Conservation (phyloP, 352 stramenopile genomes). For the Globisporangium middletonii region DNA sequence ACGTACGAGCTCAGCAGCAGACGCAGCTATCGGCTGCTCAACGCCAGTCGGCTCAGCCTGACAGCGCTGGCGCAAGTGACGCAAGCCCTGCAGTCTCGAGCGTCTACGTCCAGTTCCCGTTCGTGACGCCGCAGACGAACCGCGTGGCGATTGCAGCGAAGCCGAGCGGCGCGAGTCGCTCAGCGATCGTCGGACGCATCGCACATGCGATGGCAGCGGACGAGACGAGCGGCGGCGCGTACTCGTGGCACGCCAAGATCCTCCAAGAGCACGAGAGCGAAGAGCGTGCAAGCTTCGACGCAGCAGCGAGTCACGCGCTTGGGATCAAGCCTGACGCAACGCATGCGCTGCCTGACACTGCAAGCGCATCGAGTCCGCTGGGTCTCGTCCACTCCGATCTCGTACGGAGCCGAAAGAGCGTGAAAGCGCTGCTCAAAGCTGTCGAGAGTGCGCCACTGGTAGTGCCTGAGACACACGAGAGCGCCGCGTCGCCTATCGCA, state of each 20-base stretch:
- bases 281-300: background rate
- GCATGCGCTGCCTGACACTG: background rate
- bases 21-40: background rate
- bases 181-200: background rate
- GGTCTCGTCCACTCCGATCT: background rate
- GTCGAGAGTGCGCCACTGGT: background rate
- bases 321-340: background rate
- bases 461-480: background rate
- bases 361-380: too few species aligned
- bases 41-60: too few species aligned
- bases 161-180: background rate
- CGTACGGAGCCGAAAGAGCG: background rate
- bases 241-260: slow-evolving; percentile 1
- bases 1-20: background rate
- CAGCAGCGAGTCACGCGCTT: too few species aligned
- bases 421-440: background rate
- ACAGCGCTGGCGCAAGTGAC: background rate
- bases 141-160: slow-evolving; percentile 14
- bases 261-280: slow-evolving; percentile 17
- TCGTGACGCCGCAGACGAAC: slow-evolving; percentile 27
- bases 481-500: background rate
- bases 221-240: background rate
- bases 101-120: slow-evolving; percentile 59
- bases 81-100: slow-evolving; percentile 13
- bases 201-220: background rate